Conservation (phyloP, 352 stramenopile genomes). For the Phytopythium boreale region DNA sequence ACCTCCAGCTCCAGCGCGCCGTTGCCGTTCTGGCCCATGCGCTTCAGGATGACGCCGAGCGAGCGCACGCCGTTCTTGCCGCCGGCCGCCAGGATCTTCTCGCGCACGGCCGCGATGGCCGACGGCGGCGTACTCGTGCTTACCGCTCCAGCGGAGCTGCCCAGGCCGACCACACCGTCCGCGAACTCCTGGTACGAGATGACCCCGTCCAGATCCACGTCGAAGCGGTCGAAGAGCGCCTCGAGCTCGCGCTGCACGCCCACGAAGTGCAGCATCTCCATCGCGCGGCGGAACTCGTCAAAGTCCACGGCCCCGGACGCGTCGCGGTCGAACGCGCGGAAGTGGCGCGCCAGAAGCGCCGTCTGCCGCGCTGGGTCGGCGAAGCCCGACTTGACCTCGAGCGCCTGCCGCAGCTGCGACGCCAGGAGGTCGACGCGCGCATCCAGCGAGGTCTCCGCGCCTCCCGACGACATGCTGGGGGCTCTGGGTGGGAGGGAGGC, state of each 20-base stretch:
- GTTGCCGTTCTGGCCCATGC: slow-evolving; percentile 84
- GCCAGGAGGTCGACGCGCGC: slow-evolving; percentile 50
- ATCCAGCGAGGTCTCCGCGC: slow-evolving; percentile 17
- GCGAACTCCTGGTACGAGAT: slow-evolving; percentile 81
- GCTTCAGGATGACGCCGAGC: slow-evolving; percentile 55
- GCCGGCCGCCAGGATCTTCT: slow-evolving; percentile 51
- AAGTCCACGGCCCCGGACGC: slow-evolving; percentile 74
- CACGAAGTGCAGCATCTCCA: slow-evolving; percentile 87
- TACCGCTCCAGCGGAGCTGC: not conserved
- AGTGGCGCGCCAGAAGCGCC: slow-evolving; percentile 61
- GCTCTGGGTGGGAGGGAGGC: not conserved
- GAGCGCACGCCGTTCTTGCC: slow-evolving; percentile 78
- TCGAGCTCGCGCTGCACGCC: slow-evolving; percentile 84
- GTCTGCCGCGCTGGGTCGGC: slow-evolving; percentile 48
- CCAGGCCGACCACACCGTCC: slow-evolving; percentile 36
- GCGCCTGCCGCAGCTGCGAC: slow-evolving; percentile 49
- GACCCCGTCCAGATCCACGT: slow-evolving; percentile 74
- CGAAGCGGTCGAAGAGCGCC: slow-evolving; percentile 87
- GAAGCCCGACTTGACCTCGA: slow-evolving; percentile 76
- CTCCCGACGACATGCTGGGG: not conserved
- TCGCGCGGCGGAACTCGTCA: slow-evolving; percentile 86
- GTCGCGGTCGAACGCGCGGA: slow-evolving; percentile 76
- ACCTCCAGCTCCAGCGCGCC: slow-evolving; percentile 65
- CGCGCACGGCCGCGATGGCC: slow-evolving; percentile 43
- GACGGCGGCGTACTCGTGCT: slow-evolving; percentile 15